These are phyloP conservation scores for Solanum hybrid DNA, from an alignment of 305 asterid species.

Conservation along the genomic window DNA sequence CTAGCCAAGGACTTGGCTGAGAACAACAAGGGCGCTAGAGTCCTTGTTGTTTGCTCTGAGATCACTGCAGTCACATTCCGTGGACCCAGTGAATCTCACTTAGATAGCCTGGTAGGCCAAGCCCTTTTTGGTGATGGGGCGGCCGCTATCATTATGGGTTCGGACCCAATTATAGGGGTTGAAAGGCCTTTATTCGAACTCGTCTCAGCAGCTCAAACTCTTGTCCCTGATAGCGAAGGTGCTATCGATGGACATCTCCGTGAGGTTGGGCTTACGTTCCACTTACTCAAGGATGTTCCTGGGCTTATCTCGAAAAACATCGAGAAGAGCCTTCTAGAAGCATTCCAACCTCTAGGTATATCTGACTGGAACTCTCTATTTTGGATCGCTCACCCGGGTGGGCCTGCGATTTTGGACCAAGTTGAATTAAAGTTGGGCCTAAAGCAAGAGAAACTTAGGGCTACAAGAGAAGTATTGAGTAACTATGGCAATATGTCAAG, in stretches of 20 bases:
- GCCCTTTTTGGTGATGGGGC: conserved; percentile 68
- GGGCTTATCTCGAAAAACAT: conserved; percentile 43
- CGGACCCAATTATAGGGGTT: conserved; percentile 31
- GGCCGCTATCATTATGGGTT: conserved; percentile 43
- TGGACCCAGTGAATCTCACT: conserved; percentile 38
- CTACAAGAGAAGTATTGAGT: conserved; percentile 47
- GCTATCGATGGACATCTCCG: conserved; percentile 55
- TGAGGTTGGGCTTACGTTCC: conserved; percentile 53
- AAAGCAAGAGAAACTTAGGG: conserved; percentile 32
- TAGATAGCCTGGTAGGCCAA: conserved; percentile 52
- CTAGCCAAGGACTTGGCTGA: conserved; percentile 63
- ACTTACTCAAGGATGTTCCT: conserved; percentile 47
- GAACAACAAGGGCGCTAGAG: conserved; percentile 55
- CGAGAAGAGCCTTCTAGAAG: conserved; percentile 45
- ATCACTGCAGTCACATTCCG: conserved; percentile 50
- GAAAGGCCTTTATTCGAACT: conserved; percentile 47
- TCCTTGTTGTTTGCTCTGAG: conserved; percentile 58
- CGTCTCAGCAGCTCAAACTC: conserved; percentile 44
- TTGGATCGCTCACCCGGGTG: conserved; percentile 67
- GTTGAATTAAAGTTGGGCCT: conserved; percentile 39
- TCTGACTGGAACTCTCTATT: conserved; percentile 55
- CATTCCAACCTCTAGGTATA: conserved; percentile 42
- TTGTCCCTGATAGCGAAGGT: conserved; percentile 44
- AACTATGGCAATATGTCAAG: conserved; percentile 75
- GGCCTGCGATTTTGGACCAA: conserved; percentile 57